Evolutionary conservation across 2,329 filamentous ascomycete genomes (phyloP), one percentile per base, ranked within the genome.

Genomic region (Corynespora cassiicola): DNA sequence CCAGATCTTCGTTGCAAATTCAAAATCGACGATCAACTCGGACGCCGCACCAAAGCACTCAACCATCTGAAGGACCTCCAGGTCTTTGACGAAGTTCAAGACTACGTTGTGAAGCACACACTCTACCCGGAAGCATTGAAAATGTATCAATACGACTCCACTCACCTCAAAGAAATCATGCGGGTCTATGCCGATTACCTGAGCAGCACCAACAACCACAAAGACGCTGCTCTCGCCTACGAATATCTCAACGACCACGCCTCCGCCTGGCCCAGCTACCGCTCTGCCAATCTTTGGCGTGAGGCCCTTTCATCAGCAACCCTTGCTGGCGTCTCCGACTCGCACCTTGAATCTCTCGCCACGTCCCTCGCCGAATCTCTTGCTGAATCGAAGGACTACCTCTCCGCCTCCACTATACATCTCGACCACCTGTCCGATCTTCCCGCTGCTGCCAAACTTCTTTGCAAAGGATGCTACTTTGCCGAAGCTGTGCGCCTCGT

Each of bases 391-490:
- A 95, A 94, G 65, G 89, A 96, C 66, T 95, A 89, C 69, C 73
- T 80, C 26, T 78, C 87, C 2, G 91, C 92, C 0, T 88, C 90
- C 1, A 84, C 81, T 1, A 86, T 99, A 48, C 79, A 95, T 49
- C 74, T 86, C 5, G 90, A 96, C 39, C 88, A 97, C 66, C 83
- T 96, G 21, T 70, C 76, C 39, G 87, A 92, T 26, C 71, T 90
- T 39, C 78, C 85, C 27, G 75, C 75, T 3, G 88, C 90, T 10
- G 81, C 88, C 31, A 80, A 79, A n/a, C 82, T 86, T 21, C 82
- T 95, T 35, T 97, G 94, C 77, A 89, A 87, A 62, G 92, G 87
- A 32, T 90, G 90, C 58, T 82, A 84, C 56, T 99, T 96, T 65
- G 82, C 87, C 31, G 89, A 96, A 56, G 94, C 94, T n/a, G 83